A percentile compares a stretch with the other conserved stretches of the same genome.
Conservation (phyloP, 192 early-diverging fungal genomes). For the Oehlia diaphana region DNA sequence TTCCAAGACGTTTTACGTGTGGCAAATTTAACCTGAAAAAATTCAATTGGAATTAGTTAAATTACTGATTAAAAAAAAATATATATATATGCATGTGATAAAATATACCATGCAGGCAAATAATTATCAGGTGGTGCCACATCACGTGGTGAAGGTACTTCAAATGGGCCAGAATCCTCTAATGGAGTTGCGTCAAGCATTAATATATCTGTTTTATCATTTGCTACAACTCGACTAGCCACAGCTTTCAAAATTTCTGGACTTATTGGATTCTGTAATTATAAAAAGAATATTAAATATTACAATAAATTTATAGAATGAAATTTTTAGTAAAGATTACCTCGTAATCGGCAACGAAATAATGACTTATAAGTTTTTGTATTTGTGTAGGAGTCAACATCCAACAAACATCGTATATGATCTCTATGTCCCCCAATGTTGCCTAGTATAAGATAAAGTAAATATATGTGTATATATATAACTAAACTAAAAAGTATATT, state of each 20-base stretch:
- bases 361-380: conserved; percentile 94
- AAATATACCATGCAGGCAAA: conserved; percentile 44
- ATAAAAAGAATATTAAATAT: not conserved
- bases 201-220: conserved; percentile 88
- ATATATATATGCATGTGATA: conserved; percentile 20
- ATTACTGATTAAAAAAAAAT: not conserved
- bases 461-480: conserved; percentile 11
- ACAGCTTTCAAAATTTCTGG: conserved; percentile 90
- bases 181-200: conserved; percentile 79
- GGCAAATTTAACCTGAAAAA: not conserved
- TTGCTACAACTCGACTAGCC: conserved; percentile 75
- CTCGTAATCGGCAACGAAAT: conserved; percentile 96
- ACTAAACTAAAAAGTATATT: conserved; percentile 28
- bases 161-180: conserved; percentile 61
- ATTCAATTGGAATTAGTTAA: not conserved
- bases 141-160: conserved; percentile 52
- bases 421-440: conserved; percentile 86
- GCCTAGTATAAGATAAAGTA: conserved; percentile 32
- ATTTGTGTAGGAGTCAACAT: conserved; percentile 95
- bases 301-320: no score
- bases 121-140: conserved; percentile 44
- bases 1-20: conserved; percentile 6
- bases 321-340: conserved; percentile 39
- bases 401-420: conserved; percentile 99
- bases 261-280: conserved; percentile 68